Base-by-base conservation (phyloP, 257 asterid species). In the Forsythia suspensa region DNA sequence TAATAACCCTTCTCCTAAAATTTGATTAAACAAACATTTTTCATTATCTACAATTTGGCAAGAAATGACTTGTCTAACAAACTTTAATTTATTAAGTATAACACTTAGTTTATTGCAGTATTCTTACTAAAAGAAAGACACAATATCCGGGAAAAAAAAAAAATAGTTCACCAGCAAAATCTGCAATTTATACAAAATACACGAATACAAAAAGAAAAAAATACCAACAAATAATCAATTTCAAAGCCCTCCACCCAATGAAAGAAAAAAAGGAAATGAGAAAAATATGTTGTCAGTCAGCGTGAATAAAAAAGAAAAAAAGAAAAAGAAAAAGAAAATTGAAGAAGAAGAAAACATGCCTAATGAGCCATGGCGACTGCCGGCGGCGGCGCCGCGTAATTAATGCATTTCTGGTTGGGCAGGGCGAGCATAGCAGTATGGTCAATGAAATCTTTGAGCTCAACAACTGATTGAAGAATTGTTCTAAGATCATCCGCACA, bases 401-500 rank as follows among this genome's bases (percentile, higher is more conserved):
- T 81, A 74, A 94, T 90, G 72, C 94, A 92, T 80, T 86, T 94
- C 89, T 96, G 98, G 55, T 89, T 86, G 3, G 98, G 99, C 96
- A 94, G 46, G n/a, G 99, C 99, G 74, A 96, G 89, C 98, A 96
- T 92, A 44, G 97, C 97, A 79, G 99, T 96, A 77, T 96, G 99
- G 82, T 96, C 98, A 39, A 96, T 88, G 86, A 96, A 96, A 89
- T 96, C 99, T 36, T 91, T 94, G 29, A 96, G 89, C 75, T 85
- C 96, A 83, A 87, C 96, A 71, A 94, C 98, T 8, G 97, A 68
- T 80, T 91, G 91, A 78, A 96, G 37, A 29, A 96, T 87, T 34
- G 76, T 70, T 77, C 84, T 85, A 38, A 96, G 90, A 91, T 96
- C 99, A 43, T 92, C 97, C 42, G 96, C 97, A 77, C 88, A 84